Percentiles rank a stretch among this genome's conserved stretches.
These are phyloP conservation scores for Rhizomucor miehei DNA, from an alignment of 371 early-diverging fungal species.

Conservation along the genomic window DNA sequence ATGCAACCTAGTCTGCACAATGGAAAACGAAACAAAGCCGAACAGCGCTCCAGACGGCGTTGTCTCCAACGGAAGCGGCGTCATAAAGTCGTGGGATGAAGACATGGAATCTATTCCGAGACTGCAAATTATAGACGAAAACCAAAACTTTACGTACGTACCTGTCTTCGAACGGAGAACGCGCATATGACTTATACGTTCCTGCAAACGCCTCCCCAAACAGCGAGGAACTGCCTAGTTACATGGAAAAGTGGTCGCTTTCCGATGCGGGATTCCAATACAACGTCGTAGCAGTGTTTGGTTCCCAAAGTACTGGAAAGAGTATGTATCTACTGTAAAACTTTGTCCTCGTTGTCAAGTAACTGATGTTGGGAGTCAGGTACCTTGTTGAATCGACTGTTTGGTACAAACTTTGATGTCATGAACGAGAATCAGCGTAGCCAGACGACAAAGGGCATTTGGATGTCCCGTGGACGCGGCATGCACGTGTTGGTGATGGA, in stretches of 20 bases:
- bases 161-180: neutral
- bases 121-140: constrained; percentile 82
- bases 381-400: constrained; percentile 92
- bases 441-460: constrained; percentile 97
- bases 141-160: constrained; percentile 81
- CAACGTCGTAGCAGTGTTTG: constrained; percentile 96
- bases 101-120: constrained; percentile 47
- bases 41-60: too few relatives aligned
- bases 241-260: constrained; percentile 67
- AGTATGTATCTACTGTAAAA: constrained; percentile 63
- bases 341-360: too few relatives aligned
- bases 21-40: too few relatives aligned
- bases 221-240: constrained; percentile 10
- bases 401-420: constrained; percentile 91
- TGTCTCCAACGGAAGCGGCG: neutral
- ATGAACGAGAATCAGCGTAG: constrained; percentile 84
- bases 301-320: constrained; percentile 98
- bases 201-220: neutral
- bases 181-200: neutral
- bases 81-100: constrained; percentile 25
- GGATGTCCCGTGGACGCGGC: constrained; percentile 85
- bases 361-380: constrained; percentile 43
- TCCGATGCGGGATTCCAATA: constrained; percentile 90
- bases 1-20: too few relatives aligned
- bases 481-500: constrained; percentile 92